phyloP scores from a whole-genome alignment of 805 yeast species.

The Starmerella apicola region DNA sequence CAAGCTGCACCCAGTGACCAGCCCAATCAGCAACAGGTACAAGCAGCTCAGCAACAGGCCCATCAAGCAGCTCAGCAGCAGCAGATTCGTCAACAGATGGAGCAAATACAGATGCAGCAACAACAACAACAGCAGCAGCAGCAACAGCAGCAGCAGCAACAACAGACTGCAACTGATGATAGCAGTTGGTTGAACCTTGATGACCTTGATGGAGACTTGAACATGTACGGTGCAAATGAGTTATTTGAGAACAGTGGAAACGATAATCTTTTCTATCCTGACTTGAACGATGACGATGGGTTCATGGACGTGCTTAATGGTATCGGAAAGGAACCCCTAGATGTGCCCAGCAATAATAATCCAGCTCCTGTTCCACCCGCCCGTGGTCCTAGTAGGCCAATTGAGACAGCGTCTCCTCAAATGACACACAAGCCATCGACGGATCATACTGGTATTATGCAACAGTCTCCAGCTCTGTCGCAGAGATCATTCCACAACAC shows the following conservation, averaged over 20 bases:
- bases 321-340: slow-evolving; percentile 1
- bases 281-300: slow-evolving; percentile 5
- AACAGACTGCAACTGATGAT: not conserved
- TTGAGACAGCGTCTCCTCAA: no score
- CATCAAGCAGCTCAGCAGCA: not conserved
- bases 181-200: slow-evolving; percentile 17
- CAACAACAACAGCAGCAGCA: slow-evolving; percentile 2
- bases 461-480: no score
- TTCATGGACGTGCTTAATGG: slow-evolving; percentile 9
- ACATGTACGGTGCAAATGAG: slow-evolving; percentile 2
- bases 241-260: slow-evolving; percentile 7
- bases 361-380: no score
- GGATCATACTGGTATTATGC: no score
- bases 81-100: slow-evolving; percentile 4
- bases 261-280: slow-evolving; percentile 7
- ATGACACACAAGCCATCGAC: no score
- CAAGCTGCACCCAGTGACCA: no score
- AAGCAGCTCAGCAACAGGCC: not conserved
- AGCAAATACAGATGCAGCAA: not conserved
- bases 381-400: no score
- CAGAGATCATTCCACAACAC: no score
- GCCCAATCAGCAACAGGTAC: not conserved
- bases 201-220: slow-evolving; percentile 12
- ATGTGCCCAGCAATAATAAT: not conserved
- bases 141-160: not conserved